These are phyloP conservation scores for Hemerocallis citrina DNA, from an alignment of 106 monocot genomes.

Conservation along the genomic window DNA sequence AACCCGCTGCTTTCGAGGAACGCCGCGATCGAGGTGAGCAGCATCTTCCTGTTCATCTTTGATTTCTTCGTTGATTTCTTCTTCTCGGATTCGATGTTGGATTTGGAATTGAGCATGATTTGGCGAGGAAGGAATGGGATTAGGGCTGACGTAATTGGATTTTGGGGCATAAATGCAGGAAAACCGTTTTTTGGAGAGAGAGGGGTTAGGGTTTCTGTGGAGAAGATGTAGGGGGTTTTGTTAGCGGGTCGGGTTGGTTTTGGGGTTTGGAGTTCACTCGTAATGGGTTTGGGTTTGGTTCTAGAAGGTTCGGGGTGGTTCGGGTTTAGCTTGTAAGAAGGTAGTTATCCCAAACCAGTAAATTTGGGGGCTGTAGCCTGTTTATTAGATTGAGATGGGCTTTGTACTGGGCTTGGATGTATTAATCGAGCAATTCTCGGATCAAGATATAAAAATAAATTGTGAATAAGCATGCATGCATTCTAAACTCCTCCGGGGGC, in stretches of 20 bases:
- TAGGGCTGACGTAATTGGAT: constrained; percentile 2
- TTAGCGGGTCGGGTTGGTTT: background rate
- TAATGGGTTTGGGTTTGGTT: background rate
- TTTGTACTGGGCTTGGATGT: background rate
- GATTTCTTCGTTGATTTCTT: constrained; percentile 14
- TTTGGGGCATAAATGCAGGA: background rate
- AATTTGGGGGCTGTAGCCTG: too few relatives aligned
- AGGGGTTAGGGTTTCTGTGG: background rate
- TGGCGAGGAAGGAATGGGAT: constrained; percentile 37
- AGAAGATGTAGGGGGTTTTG: background rate
- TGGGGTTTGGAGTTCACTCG: background rate
- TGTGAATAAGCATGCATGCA: too few relatives aligned
- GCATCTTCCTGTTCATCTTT: background rate
- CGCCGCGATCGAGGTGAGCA: constrained; percentile 32
- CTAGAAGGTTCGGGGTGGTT: background rate
- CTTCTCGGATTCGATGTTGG: constrained; percentile 4
- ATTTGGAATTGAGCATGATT: constrained; percentile 24
- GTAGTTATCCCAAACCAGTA: too few relatives aligned
- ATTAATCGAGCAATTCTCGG: too few relatives aligned
- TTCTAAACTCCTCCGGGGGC: too few relatives aligned
- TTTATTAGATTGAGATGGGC: background rate
- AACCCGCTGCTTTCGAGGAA: constrained; percentile 41
- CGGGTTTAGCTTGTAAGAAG: too few relatives aligned
- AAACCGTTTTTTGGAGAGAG: background rate
- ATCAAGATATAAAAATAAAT: too few relatives aligned